Base-by-base conservation (phyloP, 192 early-diverging fungal species). In the Mortierella alpina region DNA sequence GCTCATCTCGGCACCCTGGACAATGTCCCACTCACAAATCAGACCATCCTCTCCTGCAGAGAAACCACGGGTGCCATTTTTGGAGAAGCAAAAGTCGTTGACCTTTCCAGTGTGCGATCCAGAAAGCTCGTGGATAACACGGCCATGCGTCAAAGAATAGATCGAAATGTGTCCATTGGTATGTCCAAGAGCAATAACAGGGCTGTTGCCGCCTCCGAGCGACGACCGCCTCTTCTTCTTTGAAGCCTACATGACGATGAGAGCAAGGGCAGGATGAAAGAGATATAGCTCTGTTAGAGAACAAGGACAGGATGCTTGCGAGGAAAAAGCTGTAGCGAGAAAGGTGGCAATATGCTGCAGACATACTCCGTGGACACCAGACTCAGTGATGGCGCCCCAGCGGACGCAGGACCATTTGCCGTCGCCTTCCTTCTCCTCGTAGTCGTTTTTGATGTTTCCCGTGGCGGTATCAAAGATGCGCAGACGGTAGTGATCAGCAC, bases 21-120 rank as follows among this genome's bases (percentile, higher is more conserved):
- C 75, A 55, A 90, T 79, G 65, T 88, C 78, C 88, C 88, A 90
- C 57, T 86, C 88, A 39, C 84, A 81, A 54, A 90, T 81, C 44
- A 75, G 50, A 44, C 78, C 68, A 58, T 88, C 87, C 60, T 90
- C 84, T 50, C 84, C 72, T 39, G 86, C 73, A 5, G 86, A 86
- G 59, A 83, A 90, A 5, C 82, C 87, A 47, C 61, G 78, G 59
- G 79, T 82, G 17, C 88, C 87, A 31, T 68, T 68, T 46, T 74
- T 81, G 17, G 68, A 84, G 62, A 90, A 73, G 55, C 85, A 81
- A 69, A 88, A 86, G 62, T 90, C 86, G 22, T 79, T 84, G 12
- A 87, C 66, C 14, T 84, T 77, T 47, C 70, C 68, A 62, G 84
- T 86, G 58, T 88, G 87, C 45, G 85, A 70, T 58, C 85, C 85